Evolutionary conservation across 1,284 basidiomycete genomes (phyloP), one percentile per base, ranked within the genome.

Genomic region (Ceratobasidium sp.): DNA sequence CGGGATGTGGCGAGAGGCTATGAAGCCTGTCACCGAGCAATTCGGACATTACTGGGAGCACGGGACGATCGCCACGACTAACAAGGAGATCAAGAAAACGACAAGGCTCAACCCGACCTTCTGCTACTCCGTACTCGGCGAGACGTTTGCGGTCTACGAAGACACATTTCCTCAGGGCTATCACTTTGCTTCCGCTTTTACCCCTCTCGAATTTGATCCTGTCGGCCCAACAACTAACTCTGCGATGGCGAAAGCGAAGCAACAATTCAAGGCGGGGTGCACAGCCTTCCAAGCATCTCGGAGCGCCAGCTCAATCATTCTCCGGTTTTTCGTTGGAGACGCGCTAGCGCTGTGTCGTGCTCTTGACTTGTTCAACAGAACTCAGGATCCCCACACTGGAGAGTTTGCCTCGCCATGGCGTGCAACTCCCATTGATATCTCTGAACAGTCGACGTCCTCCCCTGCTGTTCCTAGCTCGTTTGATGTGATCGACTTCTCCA

Each of bases 401-500:
- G n/a, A 21, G 16, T 61, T 61, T 46, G 21, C 58, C 38, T 8
- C 58, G 4, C 58, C 58, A 21, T 61, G 58, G 58, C 58, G 58
- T 23, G 58, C 58, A 7, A 21, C 41, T 44, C 58, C 38, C 5
- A 61, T 61, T 16, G 58, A 61, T 38, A 14, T 61, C 16, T 21
- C 38, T 16, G 58, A 44, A 16, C 57, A 59, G n/a, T 14, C 14
- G 8, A 38, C n/a, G 5, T 41, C 57, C 7, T 41, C 8, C 8
- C 38, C n/a, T 13, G 2, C 35, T 21, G 13, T 35, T 5, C 69
- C 69, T 18, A 28, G 41, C 16, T 61, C 52, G 0, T 88, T 88
- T 80, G 81, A 86, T 61, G 81, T 87, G 58, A 86, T 88, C 72
- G 85, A 88, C 50, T 85, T 86, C 0, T 87, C 87, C 28, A 87